phyloP scores from a whole-genome alignment of 768 basidiomycete genomes.

The Xanthoconium stramineum region DNA sequence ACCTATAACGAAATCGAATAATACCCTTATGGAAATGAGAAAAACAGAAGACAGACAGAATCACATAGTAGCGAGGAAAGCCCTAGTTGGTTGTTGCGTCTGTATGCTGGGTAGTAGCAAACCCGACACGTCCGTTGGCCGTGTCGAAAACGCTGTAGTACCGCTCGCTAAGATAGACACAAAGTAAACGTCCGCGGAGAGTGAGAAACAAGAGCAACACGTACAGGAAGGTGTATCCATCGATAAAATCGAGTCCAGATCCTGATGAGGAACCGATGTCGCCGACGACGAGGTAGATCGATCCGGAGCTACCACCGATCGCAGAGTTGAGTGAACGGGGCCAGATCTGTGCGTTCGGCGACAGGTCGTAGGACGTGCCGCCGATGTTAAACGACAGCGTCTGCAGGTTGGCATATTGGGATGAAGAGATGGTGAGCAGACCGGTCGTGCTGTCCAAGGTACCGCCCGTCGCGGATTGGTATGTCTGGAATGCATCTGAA shows the following conservation, averaged over 20 bases:
- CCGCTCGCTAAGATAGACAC: slow-evolving; percentile 6
- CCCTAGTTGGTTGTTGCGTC: not conserved
- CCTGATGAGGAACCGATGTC: slow-evolving; percentile 18
- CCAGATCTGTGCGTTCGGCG: slow-evolving; percentile 33
- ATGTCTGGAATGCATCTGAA: slow-evolving; percentile 27
- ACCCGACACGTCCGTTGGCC: slow-evolving; percentile 4
- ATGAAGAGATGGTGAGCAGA: slow-evolving; percentile 25
- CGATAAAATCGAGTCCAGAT: slow-evolving; percentile 22
- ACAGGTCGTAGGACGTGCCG: slow-evolving; percentile 16
- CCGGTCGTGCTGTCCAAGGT: slow-evolving; percentile 26
- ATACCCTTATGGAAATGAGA: too few species aligned
- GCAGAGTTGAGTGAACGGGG: slow-evolving; percentile 31
- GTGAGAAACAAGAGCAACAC: too few species aligned
- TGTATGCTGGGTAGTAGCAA: slow-evolving; percentile 6
- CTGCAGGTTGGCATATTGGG: slow-evolving; percentile 25
- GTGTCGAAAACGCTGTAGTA: slow-evolving; percentile 39
- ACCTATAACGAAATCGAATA: too few species aligned
- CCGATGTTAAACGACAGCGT: slow-evolving; percentile 28
- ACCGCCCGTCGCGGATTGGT: slow-evolving; percentile 27
- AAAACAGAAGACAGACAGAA: too few species aligned
- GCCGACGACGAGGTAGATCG: slow-evolving; percentile 30
- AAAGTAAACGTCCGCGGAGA: not conserved
- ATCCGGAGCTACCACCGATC: slow-evolving; percentile 25
- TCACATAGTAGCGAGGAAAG: too few species aligned
- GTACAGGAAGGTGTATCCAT: slow-evolving; percentile 19